Evolutionary conservation across 495 filamentous ascomycete species (phyloP), one percentile per base, ranked within the genome.

Genomic region (Mytilinidion resinicola): DNA sequence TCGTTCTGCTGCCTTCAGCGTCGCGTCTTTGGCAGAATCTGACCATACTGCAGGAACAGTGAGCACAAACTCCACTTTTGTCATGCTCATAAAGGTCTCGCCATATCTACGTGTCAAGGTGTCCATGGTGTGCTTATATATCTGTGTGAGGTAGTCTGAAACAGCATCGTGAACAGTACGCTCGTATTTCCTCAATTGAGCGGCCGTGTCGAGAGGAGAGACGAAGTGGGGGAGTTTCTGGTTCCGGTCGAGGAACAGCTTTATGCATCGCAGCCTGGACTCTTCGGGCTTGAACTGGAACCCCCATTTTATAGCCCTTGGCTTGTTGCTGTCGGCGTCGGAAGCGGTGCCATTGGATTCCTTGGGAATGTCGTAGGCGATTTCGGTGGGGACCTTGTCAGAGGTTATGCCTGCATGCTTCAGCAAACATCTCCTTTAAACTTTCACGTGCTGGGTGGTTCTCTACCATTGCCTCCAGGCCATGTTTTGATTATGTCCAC

Each of bases 401-500:
- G 69, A 70, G 4, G 73, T 74, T 63, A 74, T 74, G 52, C 64
- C 63, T 66, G 39, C 9, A 21, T 53, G 51, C 19, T 21, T 30
- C 73, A 43, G 72, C 73, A 17, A 72, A 72, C 14, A 75, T 69
- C 65, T 75, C 73, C 64, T 74, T 72, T 12, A 68, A 70, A 4
- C 72, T 74, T 63, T 73, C 73, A 48, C 64, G 59, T 66, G 39
- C 9, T 14, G 51, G 17, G 51, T 41, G 39, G 25, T 51, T 21
- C 6, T 47, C 2, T 62, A 67, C 72, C 72, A 52, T 88, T 86
- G 19, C 86, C 85, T 42, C 86, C 86, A 3, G 87, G 87, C 86
- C 86, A 90, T 55, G 82, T 85, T 68, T 89, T 90, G 73, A 90
- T 89, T 61, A 90, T 86, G 60, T 90, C 86, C 50, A 89, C 75